Conservation (phyloP, 169 alveolate species). For the Plasmodium adleri region DNA sequence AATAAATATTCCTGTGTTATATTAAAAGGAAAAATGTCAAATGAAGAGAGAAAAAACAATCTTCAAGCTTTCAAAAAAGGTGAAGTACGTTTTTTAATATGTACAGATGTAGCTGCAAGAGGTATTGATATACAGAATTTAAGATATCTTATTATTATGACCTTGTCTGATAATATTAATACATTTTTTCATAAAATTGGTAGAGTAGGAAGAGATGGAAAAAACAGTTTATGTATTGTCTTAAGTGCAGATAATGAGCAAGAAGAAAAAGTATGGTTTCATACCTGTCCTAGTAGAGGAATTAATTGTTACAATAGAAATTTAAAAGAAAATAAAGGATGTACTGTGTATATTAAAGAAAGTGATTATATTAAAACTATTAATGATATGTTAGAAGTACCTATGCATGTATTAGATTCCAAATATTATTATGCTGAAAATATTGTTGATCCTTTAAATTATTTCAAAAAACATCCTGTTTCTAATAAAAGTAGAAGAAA, state of each 20-base stretch:
- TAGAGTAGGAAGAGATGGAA: conserved; percentile 79
- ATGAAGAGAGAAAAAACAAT: conserved; percentile 69
- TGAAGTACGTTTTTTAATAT: conserved; percentile 84
- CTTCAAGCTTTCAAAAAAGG: conserved; percentile 78
- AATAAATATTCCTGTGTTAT: conserved; percentile 76
- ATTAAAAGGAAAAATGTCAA: conserved; percentile 77
- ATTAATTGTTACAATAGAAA: conserved; percentile 72
- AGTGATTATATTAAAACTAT: conserved; percentile 69
- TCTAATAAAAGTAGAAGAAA: conserved; percentile 40
- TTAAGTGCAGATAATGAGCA: conserved; percentile 53
- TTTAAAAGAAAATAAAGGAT: conserved; percentile 76
- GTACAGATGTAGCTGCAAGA: conserved; percentile 98
- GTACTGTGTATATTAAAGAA: conserved; percentile 76
- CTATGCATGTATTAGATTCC: conserved; percentile 59
- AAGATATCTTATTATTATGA: conserved; percentile 75
- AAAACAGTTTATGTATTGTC: conserved; percentile 77
- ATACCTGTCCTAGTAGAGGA: conserved; percentile 75
- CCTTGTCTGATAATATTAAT: conserved; percentile 77
- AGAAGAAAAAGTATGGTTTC: conserved; percentile 80
- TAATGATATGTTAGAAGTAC: conserved; percentile 55
- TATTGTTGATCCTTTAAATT: conserved; percentile 63
- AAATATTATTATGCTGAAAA: conserved; percentile 64
- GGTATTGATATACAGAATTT: conserved; percentile 96
- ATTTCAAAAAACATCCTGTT: conserved; percentile 34
- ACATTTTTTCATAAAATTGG: conserved; percentile 79